These are phyloP conservation scores for Tillandsia fasciculata DNA, from an alignment of 176 grass and related monocot species.

Conservation along the genomic window DNA sequence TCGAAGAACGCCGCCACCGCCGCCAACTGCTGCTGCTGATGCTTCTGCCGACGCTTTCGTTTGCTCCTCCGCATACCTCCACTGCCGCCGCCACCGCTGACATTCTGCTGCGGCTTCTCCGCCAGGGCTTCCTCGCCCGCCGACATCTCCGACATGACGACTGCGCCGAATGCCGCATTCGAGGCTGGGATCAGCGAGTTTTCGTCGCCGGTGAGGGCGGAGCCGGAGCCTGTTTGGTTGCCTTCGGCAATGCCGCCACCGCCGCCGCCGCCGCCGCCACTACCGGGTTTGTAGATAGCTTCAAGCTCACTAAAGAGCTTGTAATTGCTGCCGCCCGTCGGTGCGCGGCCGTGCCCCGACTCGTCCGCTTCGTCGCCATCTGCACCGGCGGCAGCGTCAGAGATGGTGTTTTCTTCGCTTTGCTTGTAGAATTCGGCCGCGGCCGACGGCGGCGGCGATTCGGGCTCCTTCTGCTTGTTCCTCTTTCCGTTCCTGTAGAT, in stretches of 20 bases:
- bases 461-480: constrained; percentile 59
- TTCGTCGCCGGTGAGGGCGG: constrained; percentile 76
- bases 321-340: constrained; percentile 45
- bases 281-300: constrained; percentile 91
- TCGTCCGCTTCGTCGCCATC: too few species aligned
- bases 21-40: constrained; percentile 61
- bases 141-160: constrained; percentile 44
- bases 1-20: constrained; percentile 84
- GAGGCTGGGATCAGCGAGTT: constrained; percentile 35
- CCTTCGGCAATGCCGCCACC: constrained; percentile 2
- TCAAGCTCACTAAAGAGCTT: constrained; percentile 98
- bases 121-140: constrained; percentile 59
- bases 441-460: constrained; percentile 26
- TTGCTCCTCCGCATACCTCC: constrained; percentile 31
- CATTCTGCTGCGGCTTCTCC: constrained; percentile 24
- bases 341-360: too few species aligned
- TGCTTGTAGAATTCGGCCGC: constrained; percentile 53
- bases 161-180: constrained; percentile 11
- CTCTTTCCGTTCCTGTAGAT: constrained; percentile 65
- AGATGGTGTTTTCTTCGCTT: constrained; percentile 17
- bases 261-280: constrained; percentile 12
- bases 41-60: constrained; percentile 18
- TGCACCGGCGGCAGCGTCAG: neutral
- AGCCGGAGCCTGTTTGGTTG: constrained; percentile 74
- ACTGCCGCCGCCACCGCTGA: constrained; percentile 14